Evolutionary conservation across 163 green algal genomes (phyloP).

Genomic region (Scenedesmus sp.): DNA sequence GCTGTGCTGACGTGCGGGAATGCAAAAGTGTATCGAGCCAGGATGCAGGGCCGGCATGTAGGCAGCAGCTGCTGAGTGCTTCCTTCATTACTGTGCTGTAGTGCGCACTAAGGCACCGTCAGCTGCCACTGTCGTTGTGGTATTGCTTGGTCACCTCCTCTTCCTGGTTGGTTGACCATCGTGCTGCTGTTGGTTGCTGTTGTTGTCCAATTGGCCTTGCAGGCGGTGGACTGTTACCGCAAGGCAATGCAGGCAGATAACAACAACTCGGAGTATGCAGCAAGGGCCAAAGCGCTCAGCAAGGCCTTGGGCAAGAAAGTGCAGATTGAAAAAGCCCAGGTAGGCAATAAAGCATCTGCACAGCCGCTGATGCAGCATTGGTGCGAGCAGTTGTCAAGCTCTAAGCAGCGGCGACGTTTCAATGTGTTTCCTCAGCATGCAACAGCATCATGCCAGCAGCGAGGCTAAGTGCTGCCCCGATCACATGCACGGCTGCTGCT

Average conservation of each 20-base stretch:
- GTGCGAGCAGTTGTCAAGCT: no score
- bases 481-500: neutral
- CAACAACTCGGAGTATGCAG: constrained; percentile 32
- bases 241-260: constrained; percentile 1
- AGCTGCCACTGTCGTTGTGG: no score
- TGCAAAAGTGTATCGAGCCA: no score
- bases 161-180: neutral
- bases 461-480: neutral
- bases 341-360: neutral
- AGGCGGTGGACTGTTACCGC: constrained; percentile 22
- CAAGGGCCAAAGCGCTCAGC: constrained; percentile 35
- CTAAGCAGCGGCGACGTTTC: no score
- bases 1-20: no score
- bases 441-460: no score
- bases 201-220: neutral
- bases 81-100: no score
- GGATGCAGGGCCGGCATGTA: no score
- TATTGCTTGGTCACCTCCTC: neutral
- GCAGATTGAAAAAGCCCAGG: constrained; percentile 20
- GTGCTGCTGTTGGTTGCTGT: neutral
- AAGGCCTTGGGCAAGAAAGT: neutral
- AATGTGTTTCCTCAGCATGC: no score
- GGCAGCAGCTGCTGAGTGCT: no score
- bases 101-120: no score
- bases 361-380: neutral